A percentile compares a stretch with the other conserved stretches of the same genome.
Conservation (phyloP, 352 stramenopile genomes). For the Pythium dissotocum region DNA sequence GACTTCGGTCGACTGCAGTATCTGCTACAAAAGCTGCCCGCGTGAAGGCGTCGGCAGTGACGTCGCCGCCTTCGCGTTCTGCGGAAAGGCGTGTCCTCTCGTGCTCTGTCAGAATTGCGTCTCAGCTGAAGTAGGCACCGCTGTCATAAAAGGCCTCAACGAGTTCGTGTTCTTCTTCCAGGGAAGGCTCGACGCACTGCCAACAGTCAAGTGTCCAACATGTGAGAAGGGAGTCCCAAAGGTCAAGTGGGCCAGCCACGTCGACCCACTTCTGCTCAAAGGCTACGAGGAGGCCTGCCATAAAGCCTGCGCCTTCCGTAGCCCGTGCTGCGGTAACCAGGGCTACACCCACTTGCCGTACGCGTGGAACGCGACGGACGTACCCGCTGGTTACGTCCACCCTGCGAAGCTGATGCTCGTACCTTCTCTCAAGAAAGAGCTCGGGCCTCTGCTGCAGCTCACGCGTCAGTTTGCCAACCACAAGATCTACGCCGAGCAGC, state of each 20-base stretch:
- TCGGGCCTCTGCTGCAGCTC: conserved; percentile 1
- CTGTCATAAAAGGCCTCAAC: too few relatives aligned
- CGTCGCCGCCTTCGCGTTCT: too few relatives aligned
- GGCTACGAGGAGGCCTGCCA: conserved; percentile 17
- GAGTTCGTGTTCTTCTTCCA: not conserved
- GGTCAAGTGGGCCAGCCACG: conserved; percentile 10
- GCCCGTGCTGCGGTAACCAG: conserved; percentile 27
- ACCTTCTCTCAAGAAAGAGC: conserved; percentile 6
- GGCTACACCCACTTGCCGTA: conserved; percentile 25
- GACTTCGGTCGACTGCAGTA: too few relatives aligned
- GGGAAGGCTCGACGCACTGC: conserved; percentile 17
- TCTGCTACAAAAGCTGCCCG: too few relatives aligned
- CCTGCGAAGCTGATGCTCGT: conserved; percentile 2
- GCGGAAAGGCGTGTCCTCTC: too few relatives aligned
- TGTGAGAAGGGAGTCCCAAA: conserved; percentile 26
- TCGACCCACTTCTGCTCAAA: not conserved
- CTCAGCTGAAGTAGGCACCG: too few relatives aligned
- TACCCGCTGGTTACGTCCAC: not conserved
- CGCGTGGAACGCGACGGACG: not conserved
- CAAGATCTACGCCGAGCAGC: conserved; percentile 5
- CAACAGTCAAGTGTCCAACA: conserved; percentile 26
- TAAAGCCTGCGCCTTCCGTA: conserved; percentile 24
- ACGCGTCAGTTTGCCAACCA: conserved; percentile 11
- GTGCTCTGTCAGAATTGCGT: too few relatives aligned
- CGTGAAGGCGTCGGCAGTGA: too few relatives aligned